Evolutionary conservation across 2,329 filamentous ascomycete genomes (phyloP).

Genomic region (Lecanoromycetidae sp.): DNA sequence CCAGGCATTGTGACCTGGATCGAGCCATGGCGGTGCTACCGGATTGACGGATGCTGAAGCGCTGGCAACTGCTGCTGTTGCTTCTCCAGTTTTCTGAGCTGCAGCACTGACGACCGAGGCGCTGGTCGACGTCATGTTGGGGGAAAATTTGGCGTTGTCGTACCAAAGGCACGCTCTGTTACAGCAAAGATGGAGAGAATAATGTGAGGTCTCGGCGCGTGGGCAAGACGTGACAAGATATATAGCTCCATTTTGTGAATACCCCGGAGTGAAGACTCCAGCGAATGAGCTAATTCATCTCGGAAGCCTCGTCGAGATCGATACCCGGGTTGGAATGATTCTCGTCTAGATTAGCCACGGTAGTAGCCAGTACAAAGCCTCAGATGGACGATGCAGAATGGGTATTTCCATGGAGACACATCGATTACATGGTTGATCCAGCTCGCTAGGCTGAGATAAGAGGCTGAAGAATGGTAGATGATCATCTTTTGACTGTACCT

Average conservation of each 20-base stretch:
- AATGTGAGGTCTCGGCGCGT: not conserved
- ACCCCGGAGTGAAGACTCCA: not conserved
- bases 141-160: not conserved
- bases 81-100: constrained; percentile 4
- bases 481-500: constrained; percentile 9
- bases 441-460: constrained; percentile 3
- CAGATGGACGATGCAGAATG: not conserved
- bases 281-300: not conserved
- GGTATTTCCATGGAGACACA: too few species aligned
- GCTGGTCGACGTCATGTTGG: constrained; percentile 3
- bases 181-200: not conserved
- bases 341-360: constrained; percentile 5
- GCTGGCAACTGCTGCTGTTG: constrained; percentile 7
- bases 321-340: not conserved
- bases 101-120: not conserved
- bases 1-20: constrained; percentile 41
- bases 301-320: not conserved
- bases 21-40: constrained; percentile 9
- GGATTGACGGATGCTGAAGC: constrained; percentile 9
- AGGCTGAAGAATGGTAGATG: not conserved
- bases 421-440: not conserved
- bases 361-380: not conserved
- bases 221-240: not conserved
- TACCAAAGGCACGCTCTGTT: not conserved
- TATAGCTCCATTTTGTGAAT: not conserved